A percentile compares a stretch with the other conserved stretches of the same genome.
These are phyloP conservation scores for Capsella rubella DNA, from an alignment of 441 rosid genomes.

Conservation along the genomic window DNA sequence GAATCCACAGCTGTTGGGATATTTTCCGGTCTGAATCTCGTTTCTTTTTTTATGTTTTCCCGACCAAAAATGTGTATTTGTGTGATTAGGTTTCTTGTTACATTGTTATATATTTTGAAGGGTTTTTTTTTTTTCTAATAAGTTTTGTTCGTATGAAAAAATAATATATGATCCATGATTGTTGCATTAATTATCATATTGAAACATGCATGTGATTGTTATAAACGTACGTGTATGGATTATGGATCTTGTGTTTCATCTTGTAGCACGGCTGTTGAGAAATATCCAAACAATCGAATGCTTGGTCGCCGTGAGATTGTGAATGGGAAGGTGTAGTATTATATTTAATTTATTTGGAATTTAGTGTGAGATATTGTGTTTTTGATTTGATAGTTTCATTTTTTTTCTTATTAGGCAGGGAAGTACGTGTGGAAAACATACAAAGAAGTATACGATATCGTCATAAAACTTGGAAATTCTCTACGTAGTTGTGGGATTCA, in stretches of 20 bases:
- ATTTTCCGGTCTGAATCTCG: slow-evolving; percentile 63
- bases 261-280: slow-evolving; percentile 77
- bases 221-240: not conserved
- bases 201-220: not conserved
- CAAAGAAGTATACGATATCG: slow-evolving; percentile 76
- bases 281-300: slow-evolving; percentile 78
- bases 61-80: not conserved
- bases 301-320: slow-evolving; percentile 80
- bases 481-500: slow-evolving; percentile 81
- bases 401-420: slow-evolving; percentile 62
- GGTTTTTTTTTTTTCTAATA: not conserved
- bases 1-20: slow-evolving; percentile 91
- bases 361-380: not conserved
- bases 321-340: slow-evolving; percentile 65
- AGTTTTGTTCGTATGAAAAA: not conserved
- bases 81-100: not conserved
- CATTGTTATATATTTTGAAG: not conserved
- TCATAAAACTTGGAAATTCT: slow-evolving; percentile 80
- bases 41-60: not conserved
- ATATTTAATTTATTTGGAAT: not conserved
- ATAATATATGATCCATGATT: not conserved
- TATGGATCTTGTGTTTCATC: not conserved
- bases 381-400: not conserved
- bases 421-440: slow-evolving; percentile 84
- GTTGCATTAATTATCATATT: not conserved